Conservation (phyloP, 2,329 filamentous ascomycete genomes). For the Penicillium olsonii region DNA sequence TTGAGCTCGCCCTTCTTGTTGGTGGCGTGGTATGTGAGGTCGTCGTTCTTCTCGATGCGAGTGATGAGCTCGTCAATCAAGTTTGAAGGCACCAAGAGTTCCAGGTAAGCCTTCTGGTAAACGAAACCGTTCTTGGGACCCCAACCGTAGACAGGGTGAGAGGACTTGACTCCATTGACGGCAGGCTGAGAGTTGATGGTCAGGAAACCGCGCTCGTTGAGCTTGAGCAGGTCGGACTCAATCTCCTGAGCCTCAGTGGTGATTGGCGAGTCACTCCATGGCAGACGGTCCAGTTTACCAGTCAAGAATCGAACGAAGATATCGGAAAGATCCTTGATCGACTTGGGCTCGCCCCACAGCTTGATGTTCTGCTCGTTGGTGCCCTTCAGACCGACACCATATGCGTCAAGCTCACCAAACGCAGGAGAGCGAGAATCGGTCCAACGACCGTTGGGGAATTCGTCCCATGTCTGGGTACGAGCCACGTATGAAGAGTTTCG, state of each 20-base stretch:
- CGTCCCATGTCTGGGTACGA: conserved; percentile 97
- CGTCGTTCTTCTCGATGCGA: conserved; percentile 74
- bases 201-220: conserved; percentile 84
- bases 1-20: conserved; percentile 78
- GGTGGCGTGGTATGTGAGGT: conserved; percentile 92
- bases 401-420: conserved; percentile 91
- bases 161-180: conserved; percentile 86
- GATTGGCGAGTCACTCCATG: conserved; percentile 92
- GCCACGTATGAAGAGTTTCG: conserved; percentile 93
- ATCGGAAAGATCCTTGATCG: conserved; percentile 75
- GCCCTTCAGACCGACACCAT: conserved; percentile 89
- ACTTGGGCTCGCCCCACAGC: conserved; percentile 85
- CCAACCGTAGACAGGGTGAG: conserved; percentile 87
- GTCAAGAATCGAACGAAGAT: conserved; percentile 85
- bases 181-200: conserved; percentile 98
- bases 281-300: conserved; percentile 76
- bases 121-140: conserved; percentile 93
- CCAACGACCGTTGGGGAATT: conserved; percentile 98
- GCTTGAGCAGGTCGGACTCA: conserved; percentile 70
- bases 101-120: conserved; percentile 97
- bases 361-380: conserved; percentile 95
- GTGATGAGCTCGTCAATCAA: conserved; percentile 74
- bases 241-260: conserved; percentile 79
- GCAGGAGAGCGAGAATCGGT: conserved; percentile 95
- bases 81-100: conserved; percentile 81